These are phyloP conservation scores for Capronia americana DNA, from an alignment of 2,329 filamentous ascomycete species.

Conservation along the genomic window DNA sequence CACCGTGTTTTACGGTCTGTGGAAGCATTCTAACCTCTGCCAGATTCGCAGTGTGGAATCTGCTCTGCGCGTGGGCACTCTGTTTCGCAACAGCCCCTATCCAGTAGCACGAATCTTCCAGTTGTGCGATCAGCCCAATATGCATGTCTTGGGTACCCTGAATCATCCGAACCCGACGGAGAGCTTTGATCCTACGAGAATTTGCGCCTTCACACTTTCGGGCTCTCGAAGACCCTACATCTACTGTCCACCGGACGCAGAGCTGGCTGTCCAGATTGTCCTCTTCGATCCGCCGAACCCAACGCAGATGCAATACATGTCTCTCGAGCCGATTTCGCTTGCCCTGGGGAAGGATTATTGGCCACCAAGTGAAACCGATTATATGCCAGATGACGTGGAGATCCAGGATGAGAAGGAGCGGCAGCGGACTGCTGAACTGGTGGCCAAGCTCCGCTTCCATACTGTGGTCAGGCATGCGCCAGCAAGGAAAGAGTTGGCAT, in stretches of 20 bases:
- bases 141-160: slow-evolving; percentile 84
- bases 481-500: slow-evolving; percentile 80
- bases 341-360: slow-evolving; percentile 62
- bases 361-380: slow-evolving; percentile 1
- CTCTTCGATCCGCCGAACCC: slow-evolving; percentile 87
- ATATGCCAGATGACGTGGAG: slow-evolving; percentile 62
- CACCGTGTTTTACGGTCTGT: background rate
- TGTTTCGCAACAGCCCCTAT: slow-evolving; percentile 83
- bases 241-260: slow-evolving; percentile 68
- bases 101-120: slow-evolving; percentile 80
- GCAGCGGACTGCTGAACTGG: slow-evolving; percentile 68
- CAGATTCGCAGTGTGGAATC: slow-evolving; percentile 82
- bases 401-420: slow-evolving; percentile 74
- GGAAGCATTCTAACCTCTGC: slow-evolving; percentile 9
- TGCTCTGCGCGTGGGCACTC: slow-evolving; percentile 80
- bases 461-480: slow-evolving; percentile 77
- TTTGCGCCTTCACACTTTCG: slow-evolving; percentile 64
- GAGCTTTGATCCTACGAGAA: slow-evolving; percentile 71
- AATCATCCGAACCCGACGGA: slow-evolving; percentile 62
- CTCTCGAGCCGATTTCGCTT: slow-evolving; percentile 83
- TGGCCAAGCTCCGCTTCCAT: slow-evolving; percentile 87
- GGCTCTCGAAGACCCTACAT: slow-evolving; percentile 70
- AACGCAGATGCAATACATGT: slow-evolving; percentile 93
- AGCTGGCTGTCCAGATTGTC: slow-evolving; percentile 81
- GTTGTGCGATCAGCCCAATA: slow-evolving; percentile 78